Evolutionary conservation across 208 protist genomes (phyloP), one percentile per base, ranked within the genome.

Genomic region (Crithidia expoeki): DNA sequence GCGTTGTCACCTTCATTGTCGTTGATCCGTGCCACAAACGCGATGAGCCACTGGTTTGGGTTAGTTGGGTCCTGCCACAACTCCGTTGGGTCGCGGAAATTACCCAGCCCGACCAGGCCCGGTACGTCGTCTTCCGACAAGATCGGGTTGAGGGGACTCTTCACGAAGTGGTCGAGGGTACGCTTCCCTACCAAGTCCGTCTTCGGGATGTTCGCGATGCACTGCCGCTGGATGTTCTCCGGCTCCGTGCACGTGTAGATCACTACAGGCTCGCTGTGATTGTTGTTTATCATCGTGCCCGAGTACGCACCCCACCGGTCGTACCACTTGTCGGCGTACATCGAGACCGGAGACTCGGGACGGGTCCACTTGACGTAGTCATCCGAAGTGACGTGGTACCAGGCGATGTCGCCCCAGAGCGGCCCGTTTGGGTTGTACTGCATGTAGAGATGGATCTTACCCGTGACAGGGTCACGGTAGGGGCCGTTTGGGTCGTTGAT

Each of bases 401-500:
- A 89, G 44, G 49, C 67, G 51, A 83, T 85, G 69, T 85, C 79
- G 36, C 83, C 83, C 78, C 79, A 84, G 38, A 88, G 58, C 47
- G 84, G 68, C 61, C 70, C 68, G 71, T 80, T 62, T 21, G 85
- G 85, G 79, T 88, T 86, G 76, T 88, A 88, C 77, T 90, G 82
- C 73, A 88, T 85, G 82, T 85, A 86, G 52, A 84, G 55, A 62
- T 88, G 72, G 32, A 85, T 80, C 42, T 73, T 79, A 30, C 74
- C 76, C 32, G 67, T 90, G 64, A 86, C 72, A 33, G 82, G 80
- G 72, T 86, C 83, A 40, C 82, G 82, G 74, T 85, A 86, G 36
- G 82, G 80, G 30, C 80, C 82, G 72, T 83, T 91, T 16, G 85
- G 83, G 74, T 86, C 83, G 56, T 83, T 88, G 72, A 89, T 86